These are phyloP conservation scores for Phytophthora kernoviae DNA, from an alignment of 352 stramenopile species.

Conservation along the genomic window DNA sequence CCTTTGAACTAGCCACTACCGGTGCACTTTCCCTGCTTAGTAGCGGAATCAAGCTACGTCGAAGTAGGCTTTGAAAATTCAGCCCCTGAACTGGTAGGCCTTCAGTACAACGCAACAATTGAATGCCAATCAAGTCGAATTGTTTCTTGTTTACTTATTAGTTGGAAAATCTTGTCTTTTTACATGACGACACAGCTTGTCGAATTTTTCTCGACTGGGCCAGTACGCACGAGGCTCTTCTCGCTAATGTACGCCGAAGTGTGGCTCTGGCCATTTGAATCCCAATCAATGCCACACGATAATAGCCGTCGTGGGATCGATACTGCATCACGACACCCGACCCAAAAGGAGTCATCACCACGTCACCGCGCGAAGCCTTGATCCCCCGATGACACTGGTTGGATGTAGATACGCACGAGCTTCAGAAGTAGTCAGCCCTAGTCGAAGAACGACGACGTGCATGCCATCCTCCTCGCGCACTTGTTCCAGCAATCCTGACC, in stretches of 20 bases:
- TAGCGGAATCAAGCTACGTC: no score
- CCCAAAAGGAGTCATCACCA: conserved; percentile 81
- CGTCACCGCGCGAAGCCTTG: conserved; percentile 72
- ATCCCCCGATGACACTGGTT: conserved; percentile 52
- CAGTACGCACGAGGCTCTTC: conserved; percentile 56
- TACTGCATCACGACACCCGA: conserved; percentile 75
- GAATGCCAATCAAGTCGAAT: no score
- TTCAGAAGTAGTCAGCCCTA: conserved; percentile 53
- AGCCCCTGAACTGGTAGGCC: no score
- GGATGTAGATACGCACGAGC: conserved; percentile 73
- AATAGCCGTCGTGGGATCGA: conserved; percentile 63
- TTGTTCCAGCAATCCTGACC: conserved; percentile 64
- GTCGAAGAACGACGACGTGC: conserved; percentile 70
- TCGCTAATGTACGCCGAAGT: conserved; percentile 67
- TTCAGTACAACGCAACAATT: no score
- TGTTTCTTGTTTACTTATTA: background rate
- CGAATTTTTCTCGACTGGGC: conserved; percentile 60
- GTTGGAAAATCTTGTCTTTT: conserved; percentile 16
- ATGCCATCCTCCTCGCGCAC: conserved; percentile 69
- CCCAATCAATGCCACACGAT: conserved; percentile 76
- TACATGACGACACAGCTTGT: conserved; percentile 79
- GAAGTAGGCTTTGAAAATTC: no score
- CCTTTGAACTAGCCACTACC: no score
- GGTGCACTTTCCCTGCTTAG: no score
- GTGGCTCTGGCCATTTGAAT: conserved; percentile 54